A percentile compares a stretch with the other conserved stretches of the same genome.
These are phyloP conservation scores for Isochrysis galbana DNA, from an alignment of 78 protist species.

Conservation along the genomic window DNA sequence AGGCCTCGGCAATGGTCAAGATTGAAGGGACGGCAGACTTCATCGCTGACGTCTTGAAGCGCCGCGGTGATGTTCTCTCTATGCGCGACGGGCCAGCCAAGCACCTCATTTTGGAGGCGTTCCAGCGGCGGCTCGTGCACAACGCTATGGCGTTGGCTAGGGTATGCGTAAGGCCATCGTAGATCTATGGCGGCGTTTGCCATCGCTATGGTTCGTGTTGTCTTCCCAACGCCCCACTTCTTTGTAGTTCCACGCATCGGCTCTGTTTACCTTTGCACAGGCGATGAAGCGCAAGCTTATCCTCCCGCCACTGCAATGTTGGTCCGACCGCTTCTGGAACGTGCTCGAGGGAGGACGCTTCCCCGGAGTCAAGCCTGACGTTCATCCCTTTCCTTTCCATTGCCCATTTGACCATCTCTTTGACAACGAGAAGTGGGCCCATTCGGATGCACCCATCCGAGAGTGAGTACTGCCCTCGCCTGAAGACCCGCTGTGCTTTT, in stretches of 20 bases:
- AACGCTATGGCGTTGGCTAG: background rate
- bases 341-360: background rate
- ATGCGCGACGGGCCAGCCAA: background rate
- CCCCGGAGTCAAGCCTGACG: background rate
- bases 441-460: slow-evolving; percentile 8
- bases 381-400: background rate
- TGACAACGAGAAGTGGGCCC: slow-evolving; percentile 12
- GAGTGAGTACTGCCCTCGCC: too few relatives aligned
- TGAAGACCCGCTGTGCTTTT: too few relatives aligned
- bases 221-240: too few relatives aligned
- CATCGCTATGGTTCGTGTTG: too few relatives aligned
- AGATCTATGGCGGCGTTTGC: too few relatives aligned
- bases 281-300: background rate
- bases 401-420: slow-evolving; percentile 22
- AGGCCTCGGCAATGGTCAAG: background rate
- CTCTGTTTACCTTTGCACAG: too few relatives aligned
- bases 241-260: too few relatives aligned
- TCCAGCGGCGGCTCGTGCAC: slow-evolving; percentile 2
- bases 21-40: background rate
- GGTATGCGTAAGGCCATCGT: too few relatives aligned
- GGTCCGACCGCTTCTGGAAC: slow-evolving; percentile 15
- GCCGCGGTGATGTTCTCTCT: background rate
- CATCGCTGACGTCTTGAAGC: background rate
- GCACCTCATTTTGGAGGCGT: background rate
- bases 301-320: background rate